phyloP scores from a whole-genome alignment of 192 early-diverging fungal genomes.

The Geranomyces variabilis region DNA sequence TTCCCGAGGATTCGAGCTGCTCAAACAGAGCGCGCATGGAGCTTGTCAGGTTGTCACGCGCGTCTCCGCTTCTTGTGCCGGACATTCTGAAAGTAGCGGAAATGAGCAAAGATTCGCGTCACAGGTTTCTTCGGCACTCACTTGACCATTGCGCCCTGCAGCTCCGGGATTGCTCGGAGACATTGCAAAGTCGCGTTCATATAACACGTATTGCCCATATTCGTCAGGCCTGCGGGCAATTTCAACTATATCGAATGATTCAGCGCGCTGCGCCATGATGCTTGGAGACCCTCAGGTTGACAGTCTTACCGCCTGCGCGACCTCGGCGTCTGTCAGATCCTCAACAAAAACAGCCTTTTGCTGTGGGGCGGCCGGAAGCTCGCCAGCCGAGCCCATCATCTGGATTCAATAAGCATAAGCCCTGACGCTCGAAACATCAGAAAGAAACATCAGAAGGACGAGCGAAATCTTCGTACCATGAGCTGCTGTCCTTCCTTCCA shows the following conservation, averaged over 20 bases:
- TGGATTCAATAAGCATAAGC: slow-evolving; percentile 26
- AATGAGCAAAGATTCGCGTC: not conserved
- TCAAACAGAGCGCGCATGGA: slow-evolving; percentile 76
- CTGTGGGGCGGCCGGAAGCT: slow-evolving; percentile 82
- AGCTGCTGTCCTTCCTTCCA: slow-evolving; percentile 66
- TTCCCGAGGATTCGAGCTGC: slow-evolving; percentile 69
- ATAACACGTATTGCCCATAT: slow-evolving; percentile 86
- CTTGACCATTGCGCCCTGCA: slow-evolving; percentile 65
- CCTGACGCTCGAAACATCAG: not conserved
- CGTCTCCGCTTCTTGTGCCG: slow-evolving; percentile 52
- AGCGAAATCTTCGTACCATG: slow-evolving; percentile 26
- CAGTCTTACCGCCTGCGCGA: slow-evolving; percentile 75
- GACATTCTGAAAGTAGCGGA: slow-evolving; percentile 40
- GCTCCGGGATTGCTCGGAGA: slow-evolving; percentile 83
- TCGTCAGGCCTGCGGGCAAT: slow-evolving; percentile 86
- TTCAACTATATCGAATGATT: slow-evolving; percentile 59
- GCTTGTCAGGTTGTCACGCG: slow-evolving; percentile 65
- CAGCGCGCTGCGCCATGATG: not conserved
- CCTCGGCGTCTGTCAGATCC: slow-evolving; percentile 87
- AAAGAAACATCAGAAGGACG: not conserved
- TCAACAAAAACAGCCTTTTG: slow-evolving; percentile 80
- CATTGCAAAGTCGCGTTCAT: slow-evolving; percentile 93
- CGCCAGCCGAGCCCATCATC: slow-evolving; percentile 98
- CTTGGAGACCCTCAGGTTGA: not conserved
- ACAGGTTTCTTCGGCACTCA: slow-evolving; percentile 25